These are phyloP conservation scores for Castanospermum australe DNA, from an alignment of 306 rosid species.

Conservation along the genomic window DNA sequence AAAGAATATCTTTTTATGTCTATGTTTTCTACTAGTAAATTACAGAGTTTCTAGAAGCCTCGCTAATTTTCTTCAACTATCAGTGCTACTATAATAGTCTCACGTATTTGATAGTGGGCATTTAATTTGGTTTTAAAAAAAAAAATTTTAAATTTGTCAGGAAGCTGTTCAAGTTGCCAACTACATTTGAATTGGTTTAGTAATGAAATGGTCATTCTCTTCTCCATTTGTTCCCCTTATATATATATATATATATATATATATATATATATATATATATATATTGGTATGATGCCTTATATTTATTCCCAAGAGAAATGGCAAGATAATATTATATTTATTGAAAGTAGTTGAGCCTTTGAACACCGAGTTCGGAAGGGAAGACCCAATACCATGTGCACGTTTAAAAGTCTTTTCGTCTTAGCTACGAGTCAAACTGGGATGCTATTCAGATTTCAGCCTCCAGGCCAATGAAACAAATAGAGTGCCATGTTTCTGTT, in stretches of 20 bases:
- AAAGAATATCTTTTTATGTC: too few relatives aligned
- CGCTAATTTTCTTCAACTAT: neutral
- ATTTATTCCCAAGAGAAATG: neutral
- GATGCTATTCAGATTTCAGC: slow-evolving; percentile 7
- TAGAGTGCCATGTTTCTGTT: neutral
- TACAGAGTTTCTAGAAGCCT: neutral
- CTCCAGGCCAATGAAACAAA: slow-evolving; percentile 3
- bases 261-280: too few relatives aligned
- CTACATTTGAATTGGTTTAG: neutral
- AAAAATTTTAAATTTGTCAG: too few relatives aligned
- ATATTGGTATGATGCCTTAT: too few relatives aligned
- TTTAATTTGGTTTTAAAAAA: neutral
- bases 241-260: too few relatives aligned
- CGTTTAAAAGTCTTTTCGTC: slow-evolving; percentile 25
- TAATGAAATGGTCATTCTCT: neutral
- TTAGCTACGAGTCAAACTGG: slow-evolving; percentile 54
- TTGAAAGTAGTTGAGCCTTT: slow-evolving; percentile 2
- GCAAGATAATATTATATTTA: neutral
- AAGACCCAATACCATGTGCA: neutral
- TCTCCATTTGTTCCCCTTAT: neutral
- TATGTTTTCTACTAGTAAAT: too few relatives aligned
- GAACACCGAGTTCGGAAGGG: neutral
- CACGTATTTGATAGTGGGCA: neutral
- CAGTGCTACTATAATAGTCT: too few relatives aligned
- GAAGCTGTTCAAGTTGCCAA: neutral